Base-by-base conservation (phyloP, 108 stramenopile species). In the Cyclostephanos tholiformis region DNA sequence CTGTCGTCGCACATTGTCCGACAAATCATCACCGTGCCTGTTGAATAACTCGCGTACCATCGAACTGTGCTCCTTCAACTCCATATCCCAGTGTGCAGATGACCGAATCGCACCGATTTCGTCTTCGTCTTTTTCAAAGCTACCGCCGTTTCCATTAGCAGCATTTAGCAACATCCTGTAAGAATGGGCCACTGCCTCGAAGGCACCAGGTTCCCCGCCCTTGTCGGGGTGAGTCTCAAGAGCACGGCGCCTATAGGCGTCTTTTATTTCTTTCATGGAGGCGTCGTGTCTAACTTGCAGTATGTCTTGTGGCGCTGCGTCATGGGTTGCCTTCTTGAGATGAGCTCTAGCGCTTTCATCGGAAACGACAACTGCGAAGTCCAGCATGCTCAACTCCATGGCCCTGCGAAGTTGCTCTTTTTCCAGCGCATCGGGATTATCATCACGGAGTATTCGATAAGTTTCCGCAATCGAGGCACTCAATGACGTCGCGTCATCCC, bases 371-470 rank as follows among this genome's bases (percentile, higher is more conserved):
- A 88, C 55, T 0, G 87, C 85, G 61, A 79, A 79, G 72, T 88
- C 87, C 46, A 88, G 71, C 83, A 88, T 81, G 46, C 83, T 84
- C 46, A 88, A 70, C 56, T 88, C 87, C 72, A 84, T 82, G 17
- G 87, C 87, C 58, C 85, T 72, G 44, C 75, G 52, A 9, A 86
- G 62, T 30, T 73, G 69, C n/a, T 84, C 83, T 30, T 83, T 63
- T 61, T 88, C 87, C 59, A 84, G 19, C 51, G 62, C 39, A 39
- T 86, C 76, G 0, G 87, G 87, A 67, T 84, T 63, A 68, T 86
- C 80, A 26, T 69, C 39, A 26, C 61, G 35, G 20, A 88, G 69
- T 39, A 75, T 76, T 38, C 69, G 56, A 65, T 80, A 83, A 5
- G 87, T 87, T 30, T 71, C 49, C 32, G 59, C 51, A 44, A 87